These are phyloP conservation scores for Endocalyx cinctus DNA, from an alignment of 2,329 filamentous ascomycete genomes.

Conservation along the genomic window DNA sequence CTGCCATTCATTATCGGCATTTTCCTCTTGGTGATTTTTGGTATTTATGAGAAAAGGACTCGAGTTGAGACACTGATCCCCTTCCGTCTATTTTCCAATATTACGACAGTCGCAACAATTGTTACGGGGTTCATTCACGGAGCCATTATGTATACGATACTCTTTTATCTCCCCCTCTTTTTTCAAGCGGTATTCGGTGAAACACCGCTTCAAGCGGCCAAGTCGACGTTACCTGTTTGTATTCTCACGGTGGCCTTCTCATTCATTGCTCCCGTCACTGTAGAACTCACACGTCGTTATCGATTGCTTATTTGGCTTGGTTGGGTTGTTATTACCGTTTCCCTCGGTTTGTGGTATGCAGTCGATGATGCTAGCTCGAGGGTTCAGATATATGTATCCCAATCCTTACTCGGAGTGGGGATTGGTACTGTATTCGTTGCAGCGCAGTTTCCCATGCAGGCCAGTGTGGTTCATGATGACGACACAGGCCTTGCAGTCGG, in stretches of 20 bases:
- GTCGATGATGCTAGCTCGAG: background rate
- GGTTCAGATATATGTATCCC: background rate
- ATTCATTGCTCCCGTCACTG: background rate
- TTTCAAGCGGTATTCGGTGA: conserved; percentile 38
- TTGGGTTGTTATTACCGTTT: conserved; percentile 2
- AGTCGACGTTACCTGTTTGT: background rate
- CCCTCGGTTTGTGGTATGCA: conserved; percentile 2
- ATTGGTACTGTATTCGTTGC: conserved; percentile 4
- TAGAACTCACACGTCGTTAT: conserved; percentile 3
- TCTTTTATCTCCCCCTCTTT: conserved; percentile 29
- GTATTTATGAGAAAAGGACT: conserved; percentile 55
- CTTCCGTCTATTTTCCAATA: no score
- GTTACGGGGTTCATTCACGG: conserved; percentile 4
- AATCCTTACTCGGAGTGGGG: conserved; percentile 1
- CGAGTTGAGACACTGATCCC: no score
- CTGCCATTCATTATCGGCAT: conserved; percentile 56
- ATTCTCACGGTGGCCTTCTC: conserved; percentile 1
- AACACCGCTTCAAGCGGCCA: background rate
- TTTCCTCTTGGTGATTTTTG: conserved; percentile 45
- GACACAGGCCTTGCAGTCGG: conserved; percentile 29
- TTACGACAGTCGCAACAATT: no score
- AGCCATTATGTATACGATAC: background rate
- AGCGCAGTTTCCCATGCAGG: background rate
- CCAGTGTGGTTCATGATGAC: conserved; percentile 23
- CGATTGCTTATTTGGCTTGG: conserved; percentile 2